Conservation (phyloP, 2,329 filamentous ascomycete species). For the Fusarium sp. region DNA sequence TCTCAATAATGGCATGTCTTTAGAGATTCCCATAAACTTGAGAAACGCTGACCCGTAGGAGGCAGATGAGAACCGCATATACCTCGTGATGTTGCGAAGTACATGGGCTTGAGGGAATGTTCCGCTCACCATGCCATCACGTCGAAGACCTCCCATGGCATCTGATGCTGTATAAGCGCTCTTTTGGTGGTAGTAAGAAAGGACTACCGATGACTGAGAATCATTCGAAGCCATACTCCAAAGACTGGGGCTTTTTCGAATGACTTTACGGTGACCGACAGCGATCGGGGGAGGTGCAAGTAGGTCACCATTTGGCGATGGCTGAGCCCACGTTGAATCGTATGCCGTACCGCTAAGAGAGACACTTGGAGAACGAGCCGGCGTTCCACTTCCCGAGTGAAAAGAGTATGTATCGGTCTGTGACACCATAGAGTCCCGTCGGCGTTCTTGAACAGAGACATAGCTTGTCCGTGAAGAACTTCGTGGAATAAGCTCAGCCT, state of each 20-base stretch:
- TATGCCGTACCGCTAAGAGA: conserved; percentile 43
- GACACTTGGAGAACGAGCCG: conserved; percentile 58
- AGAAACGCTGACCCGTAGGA: conserved; percentile 74
- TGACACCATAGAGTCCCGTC: conserved; percentile 66
- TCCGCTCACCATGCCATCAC: conserved; percentile 66
- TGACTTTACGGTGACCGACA: conserved; percentile 41
- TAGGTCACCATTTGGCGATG: conserved; percentile 28
- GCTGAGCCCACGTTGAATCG: conserved; percentile 39
- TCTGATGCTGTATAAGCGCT: conserved; percentile 62
- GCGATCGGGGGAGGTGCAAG: conserved; percentile 37
- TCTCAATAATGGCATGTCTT: conserved; percentile 58
- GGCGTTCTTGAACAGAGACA: conserved; percentile 62
- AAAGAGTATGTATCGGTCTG: conserved; percentile 67
- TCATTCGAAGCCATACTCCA: conserved; percentile 70
- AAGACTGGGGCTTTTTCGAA: conserved; percentile 63
- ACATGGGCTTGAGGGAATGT: conserved; percentile 71
- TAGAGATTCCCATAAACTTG: conserved; percentile 70
- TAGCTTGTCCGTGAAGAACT: conserved; percentile 61
- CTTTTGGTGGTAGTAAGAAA: conserved; percentile 62
- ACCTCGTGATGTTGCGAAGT: conserved; percentile 71
- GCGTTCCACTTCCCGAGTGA: conserved; percentile 58
- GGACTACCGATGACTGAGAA: conserved; percentile 65
- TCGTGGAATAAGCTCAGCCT: conserved; percentile 49
- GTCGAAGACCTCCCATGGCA: conserved; percentile 61
- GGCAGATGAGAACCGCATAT: conserved; percentile 74